Evolutionary conservation across 202 grass and related monocot genomes (phyloP), one percentile per base, ranked within the genome.

Genomic region (Schoenoplectus tabernaemontani): DNA sequence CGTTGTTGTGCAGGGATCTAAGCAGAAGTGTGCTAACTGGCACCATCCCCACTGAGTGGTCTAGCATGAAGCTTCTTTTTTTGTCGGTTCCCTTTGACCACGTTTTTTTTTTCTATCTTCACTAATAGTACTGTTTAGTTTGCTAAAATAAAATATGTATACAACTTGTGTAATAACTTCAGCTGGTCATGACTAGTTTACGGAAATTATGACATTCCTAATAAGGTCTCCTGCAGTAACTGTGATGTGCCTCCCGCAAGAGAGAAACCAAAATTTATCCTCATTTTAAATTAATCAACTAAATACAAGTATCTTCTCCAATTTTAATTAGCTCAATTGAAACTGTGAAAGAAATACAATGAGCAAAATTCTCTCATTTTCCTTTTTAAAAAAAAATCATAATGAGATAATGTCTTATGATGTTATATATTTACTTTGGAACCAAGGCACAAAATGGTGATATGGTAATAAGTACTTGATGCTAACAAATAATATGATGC

Each of bases 21-120:
- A 94, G 86, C 81, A 87, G 89, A 71, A 97, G 20, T 59, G 72
- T 97, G 51, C 78, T 97, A n/a, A 87, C 83, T 41, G 95, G 91
- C 22, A 74, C 69, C 36, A 66, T 97, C 47, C 91, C 94, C 46
- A 80, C 71, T 33, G 70, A 77, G 63, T 97, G 91, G 94, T 79
- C 86, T 47, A 83, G 9, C 38, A 90, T 94, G 91, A 87, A 82
- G 84, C 79, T 97, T 81, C 77, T 82, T 54, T 61, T 22, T 85
- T 82, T 97, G 94, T 97, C 57, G 89, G 95, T 94, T 78, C 51
- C n/a, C 84, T 64, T 70, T 50, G 79, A 16, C 23, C 16, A 10
- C 4, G 37, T 61, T 51, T 22, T 84, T 16, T 42, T 77, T 84
- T 51, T 78, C 37, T 59, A 44, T 23, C 22, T 34, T 44, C 60